Percentiles rank a stretch among this genome's conserved stretches.
Conservation (phyloP, 345 rosid species). For the Euphorbia lathyris region DNA sequence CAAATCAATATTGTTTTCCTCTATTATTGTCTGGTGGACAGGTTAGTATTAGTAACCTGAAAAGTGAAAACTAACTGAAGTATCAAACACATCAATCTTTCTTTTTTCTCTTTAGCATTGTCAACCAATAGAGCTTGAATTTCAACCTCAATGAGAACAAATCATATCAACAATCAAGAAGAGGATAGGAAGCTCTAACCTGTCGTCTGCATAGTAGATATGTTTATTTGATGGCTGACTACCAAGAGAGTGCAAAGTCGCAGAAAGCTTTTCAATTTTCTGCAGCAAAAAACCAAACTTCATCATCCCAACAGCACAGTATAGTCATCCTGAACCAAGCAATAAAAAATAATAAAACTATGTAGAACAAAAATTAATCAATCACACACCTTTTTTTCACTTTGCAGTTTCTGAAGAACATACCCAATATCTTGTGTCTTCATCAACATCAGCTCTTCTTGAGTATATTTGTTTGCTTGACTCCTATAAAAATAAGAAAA, state of each 20-base stretch:
- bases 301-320: neutral
- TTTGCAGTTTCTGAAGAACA: conserved; percentile 73
- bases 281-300: conserved; percentile 26
- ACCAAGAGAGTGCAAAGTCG: conserved; percentile 64
- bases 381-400: conserved; percentile 71
- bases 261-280: conserved; percentile 81
- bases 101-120: neutral
- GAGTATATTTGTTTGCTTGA: conserved; percentile 62
- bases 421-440: conserved; percentile 93
- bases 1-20: neutral
- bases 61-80: neutral
- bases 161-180: neutral
- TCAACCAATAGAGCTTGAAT: neutral
- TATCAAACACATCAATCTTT: neutral
- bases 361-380: neutral
- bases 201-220: conserved; percentile 76
- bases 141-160: conserved; percentile 3
- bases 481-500: conserved; percentile 37
- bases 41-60: no score
- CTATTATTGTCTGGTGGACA: neutral
- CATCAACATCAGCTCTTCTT: conserved; percentile 82
- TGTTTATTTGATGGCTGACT: conserved; percentile 47
- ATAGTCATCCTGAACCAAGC: neutral
- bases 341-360: neutral
- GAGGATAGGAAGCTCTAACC: conserved; percentile 37